Percentiles rank a stretch among this genome's conserved stretches.
phyloP scores from a whole-genome alignment of 176 grass and related monocot species.

The Rhynchospora pubera region DNA sequence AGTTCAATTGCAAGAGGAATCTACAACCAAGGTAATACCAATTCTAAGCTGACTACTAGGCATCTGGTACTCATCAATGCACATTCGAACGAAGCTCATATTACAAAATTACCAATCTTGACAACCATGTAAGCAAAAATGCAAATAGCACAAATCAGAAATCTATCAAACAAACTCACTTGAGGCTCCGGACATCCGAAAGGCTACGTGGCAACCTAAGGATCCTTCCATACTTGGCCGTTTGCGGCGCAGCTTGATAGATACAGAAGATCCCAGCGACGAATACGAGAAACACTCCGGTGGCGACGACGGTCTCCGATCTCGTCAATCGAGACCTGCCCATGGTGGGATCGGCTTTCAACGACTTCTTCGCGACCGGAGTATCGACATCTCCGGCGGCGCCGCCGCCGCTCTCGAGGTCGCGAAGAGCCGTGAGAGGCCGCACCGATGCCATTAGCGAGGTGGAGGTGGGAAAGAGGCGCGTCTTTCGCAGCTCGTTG shows the following conservation, averaged over 20 bases:
- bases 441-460: neutral
- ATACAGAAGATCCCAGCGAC: constrained; percentile 79
- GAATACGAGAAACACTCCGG: constrained; percentile 60
- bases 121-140: neutral
- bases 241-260: constrained; percentile 59
- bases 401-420: constrained; percentile 46
- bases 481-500: constrained; percentile 32
- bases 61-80: neutral
- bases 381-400: constrained; percentile 31
- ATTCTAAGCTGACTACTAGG: neutral
- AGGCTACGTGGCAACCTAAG: constrained; percentile 77
- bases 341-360: constrained; percentile 33
- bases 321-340: constrained; percentile 47
- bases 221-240: constrained; percentile 62
- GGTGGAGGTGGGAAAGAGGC: constrained; percentile 12
- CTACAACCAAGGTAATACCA: neutral
- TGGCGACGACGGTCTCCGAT: constrained; percentile 57
- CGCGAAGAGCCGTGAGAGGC: constrained; percentile 27
- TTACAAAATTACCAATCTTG: neutral
- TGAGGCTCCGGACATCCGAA: constrained; percentile 81
- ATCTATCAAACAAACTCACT: constrained; percentile 41
- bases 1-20: neutral
- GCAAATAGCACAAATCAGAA: neutral
- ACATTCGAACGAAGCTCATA: neutral
- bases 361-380: constrained; percentile 47